Evolutionary conservation across 805 yeast genomes (phyloP), one percentile per base, ranked within the genome.

Genomic region (Wickerhamiella siamensis): DNA sequence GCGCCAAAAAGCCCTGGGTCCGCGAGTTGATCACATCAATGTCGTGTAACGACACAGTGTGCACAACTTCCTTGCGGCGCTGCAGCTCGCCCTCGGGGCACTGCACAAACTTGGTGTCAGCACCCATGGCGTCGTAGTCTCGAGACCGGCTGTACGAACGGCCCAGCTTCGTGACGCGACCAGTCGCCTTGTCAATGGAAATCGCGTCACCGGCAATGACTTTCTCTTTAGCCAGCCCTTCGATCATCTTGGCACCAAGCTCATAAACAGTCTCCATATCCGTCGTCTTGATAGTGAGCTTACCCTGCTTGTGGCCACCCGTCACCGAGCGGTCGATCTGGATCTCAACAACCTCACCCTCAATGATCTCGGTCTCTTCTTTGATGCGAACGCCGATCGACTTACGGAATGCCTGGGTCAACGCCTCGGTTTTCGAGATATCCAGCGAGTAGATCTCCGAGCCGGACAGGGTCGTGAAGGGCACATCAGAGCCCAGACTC

Each of bases 71-170:
- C 58, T 83, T 84, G 56, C 96, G 77, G 58, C 83, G 83, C 66
- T 91, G 98, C 57, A 91, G 74, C 67, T 91, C 99, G 43, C 99
- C 99, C 61, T 91, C 96, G 32, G 99, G 99, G 59, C 95, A 81
- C 63, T 91, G 96, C 44, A 91, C 95, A 60, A 91, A 91, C 63
- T 86, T 87, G 39, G 95, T 87, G 50, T 93, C 97, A 41, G 96
- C 95, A 17, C 95, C 94, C 94, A 86, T 84, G 36, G 97, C 95
- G 64, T 91, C 99, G 62, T 91, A 91, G 63, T 91, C 98, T 54
- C 98, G 74, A 4, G 96, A 93, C 53, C 96, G 75, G 4, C 97
- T 79, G 63, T 84, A 93, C 0, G 96, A 87, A 63, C 95, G 77
- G 46, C 99, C 99, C 50, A 91, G 74, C 62, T 88, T 84, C 43